phyloP scores from a whole-genome alignment of 139 green algal species.

The Gonium pectorale region DNA sequence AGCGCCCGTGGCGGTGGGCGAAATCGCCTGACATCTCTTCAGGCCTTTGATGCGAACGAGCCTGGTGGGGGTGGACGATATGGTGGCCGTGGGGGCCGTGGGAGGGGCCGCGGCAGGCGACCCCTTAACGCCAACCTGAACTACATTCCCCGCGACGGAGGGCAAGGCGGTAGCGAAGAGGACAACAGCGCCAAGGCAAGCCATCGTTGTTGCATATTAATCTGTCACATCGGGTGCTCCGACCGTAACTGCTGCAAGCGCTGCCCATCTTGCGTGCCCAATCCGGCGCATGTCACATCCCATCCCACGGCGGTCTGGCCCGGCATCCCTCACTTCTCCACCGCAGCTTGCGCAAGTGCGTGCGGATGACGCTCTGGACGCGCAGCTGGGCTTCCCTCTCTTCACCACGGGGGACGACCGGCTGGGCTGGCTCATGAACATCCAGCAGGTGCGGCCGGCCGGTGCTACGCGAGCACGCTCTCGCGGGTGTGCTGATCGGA shows the following conservation, averaged over 20 bases:
- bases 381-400: slow-evolving; percentile 78
- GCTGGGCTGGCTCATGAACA: slow-evolving; percentile 96
- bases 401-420: slow-evolving; percentile 78
- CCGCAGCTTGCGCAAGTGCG: slow-evolving; percentile 63
- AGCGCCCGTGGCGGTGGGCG: slow-evolving; percentile 16
- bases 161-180: neutral
- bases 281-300: too few species aligned
- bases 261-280: too few species aligned
- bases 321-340: neutral
- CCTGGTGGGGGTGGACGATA: neutral
- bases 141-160: slow-evolving; percentile 6
- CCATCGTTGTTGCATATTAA: too few species aligned
- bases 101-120: slow-evolving; percentile 1
- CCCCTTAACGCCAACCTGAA: slow-evolving; percentile 32
- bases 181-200: slow-evolving; percentile 41
- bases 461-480: too few species aligned
- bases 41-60: slow-evolving; percentile 34
- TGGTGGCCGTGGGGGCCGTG: slow-evolving; percentile 6
- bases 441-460: slow-evolving; percentile 85
- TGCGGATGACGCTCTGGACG: slow-evolving; percentile 78
- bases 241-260: too few species aligned
- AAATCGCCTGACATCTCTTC: slow-evolving; percentile 17
- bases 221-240: too few species aligned
- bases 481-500: too few species aligned
- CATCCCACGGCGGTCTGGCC: neutral